Evolutionary conservation across 2,329 filamentous ascomycete species (phyloP), one percentile per base, ranked within the genome.

Genomic region (Xylariaceae sp.): DNA sequence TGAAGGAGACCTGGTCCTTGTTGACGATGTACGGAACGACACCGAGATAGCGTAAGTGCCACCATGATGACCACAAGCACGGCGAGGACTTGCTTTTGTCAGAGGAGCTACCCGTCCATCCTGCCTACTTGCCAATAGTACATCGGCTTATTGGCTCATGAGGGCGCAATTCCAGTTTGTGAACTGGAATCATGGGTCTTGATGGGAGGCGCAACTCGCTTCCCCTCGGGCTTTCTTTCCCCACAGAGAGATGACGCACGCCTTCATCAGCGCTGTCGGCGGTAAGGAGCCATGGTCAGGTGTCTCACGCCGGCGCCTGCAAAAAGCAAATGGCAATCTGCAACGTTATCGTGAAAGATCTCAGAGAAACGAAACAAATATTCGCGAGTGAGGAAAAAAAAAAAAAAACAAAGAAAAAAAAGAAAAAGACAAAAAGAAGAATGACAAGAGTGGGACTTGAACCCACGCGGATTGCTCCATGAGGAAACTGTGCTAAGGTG

Each of bases 381-480:
- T 8, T 15, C 11, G n/a, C 42, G 13, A 45, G n/a, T 45, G 9
- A 45, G 35, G 10, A 48, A 5, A 39, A 52, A 48, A 53, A 15
- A 30, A 23, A 15, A 39, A 18, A 45, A 45, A 45, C 5, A n/a
- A 11, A 18, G 17, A 18, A 18, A 18, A 18, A 44, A 44, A 44
- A 13, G n/a, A 44, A 13, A 13, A 44, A 13, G 10, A 13, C n/a
- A 13, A 15, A n/a, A 45, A 23, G 37, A 42, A 7, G 42, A 49
- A 2, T 64, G 62, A 64, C 62, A 64, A 72, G 68, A 72, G 72
- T 74, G 72, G 71, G 72, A 74, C 66, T 74, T 70, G 72, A 74
- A 74, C 73, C 72, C 72, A 74, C 72, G 72, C 71, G 72, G 71
- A 73, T 72, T 72, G 66, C 70, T 69, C 68, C 68, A 72, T 63